Base-by-base conservation (phyloP, 2,329 filamentous ascomycete species). In the Penicillium capsulatum region DNA sequence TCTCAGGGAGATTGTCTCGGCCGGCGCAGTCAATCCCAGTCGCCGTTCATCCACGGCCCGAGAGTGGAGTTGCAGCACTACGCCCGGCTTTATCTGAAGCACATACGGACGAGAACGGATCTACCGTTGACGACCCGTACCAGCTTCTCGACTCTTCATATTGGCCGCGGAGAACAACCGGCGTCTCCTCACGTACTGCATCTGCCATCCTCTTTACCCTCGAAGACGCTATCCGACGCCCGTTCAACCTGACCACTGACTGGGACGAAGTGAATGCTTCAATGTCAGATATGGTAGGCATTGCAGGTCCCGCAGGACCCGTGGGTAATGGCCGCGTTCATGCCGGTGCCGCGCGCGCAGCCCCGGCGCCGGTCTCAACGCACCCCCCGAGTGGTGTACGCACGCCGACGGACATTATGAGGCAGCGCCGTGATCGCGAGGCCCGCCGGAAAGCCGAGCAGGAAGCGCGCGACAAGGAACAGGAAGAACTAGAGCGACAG, bases 181-280 rank as follows among this genome's bases (percentile, higher is more conserved):
- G 80, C 57, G 83, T 96, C 64, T 95, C 89, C 33, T 83, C 80
- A 54, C 81, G 86, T 50, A 95, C 88, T 32, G 86, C 87, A 50
- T 86, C 85, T 64, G 91, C 92, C 26, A 90, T 98, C 61, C 83
- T 94, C 55, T 97, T 86, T 72, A 81, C 89, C 26, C 79, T 97
- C 41, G 90, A 97, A 72, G 88, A 94, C 71, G 88, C 87, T 26
- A 76, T 97, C 52, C 84, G 90, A 31, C 79, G 83, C 32, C 89
- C 91, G 2, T 78, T 88, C 51, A 73, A 80, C 34, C 94, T 97
- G 67, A 94, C 89, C 7, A 77, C 85, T 16, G 89, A 95, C 66
- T 70, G 83, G 53, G 76, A 83, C 45, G 92, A 98, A 74, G 86
- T 94, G 72, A 84, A 86, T 76, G 86, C 90, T 54, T 79, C 80